These are phyloP conservation scores for Zancudomyces culisetae DNA, from an alignment of 371 early-diverging fungal species.

Conservation along the genomic window DNA sequence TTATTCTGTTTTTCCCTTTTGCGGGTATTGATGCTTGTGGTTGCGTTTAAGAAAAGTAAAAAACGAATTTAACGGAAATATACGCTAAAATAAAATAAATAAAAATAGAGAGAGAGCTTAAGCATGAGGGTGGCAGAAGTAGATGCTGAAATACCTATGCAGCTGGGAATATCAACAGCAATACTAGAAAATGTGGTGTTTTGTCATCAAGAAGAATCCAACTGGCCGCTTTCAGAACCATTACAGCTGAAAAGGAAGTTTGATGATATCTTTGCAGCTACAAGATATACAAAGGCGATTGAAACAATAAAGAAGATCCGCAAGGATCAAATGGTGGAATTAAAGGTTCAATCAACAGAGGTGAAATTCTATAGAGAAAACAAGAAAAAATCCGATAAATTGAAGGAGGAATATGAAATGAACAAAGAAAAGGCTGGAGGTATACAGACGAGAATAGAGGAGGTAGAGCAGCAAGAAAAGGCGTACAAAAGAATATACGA, in stretches of 20 bases:
- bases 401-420: conserved; percentile 23
- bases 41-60: background rate
- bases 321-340: conserved; percentile 46
- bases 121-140: conserved; percentile 71
- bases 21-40: no score
- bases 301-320: conserved; percentile 57
- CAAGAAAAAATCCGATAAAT: conserved; percentile 50
- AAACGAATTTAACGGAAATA: background rate
- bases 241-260: conserved; percentile 88
- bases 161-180: conserved; percentile 78
- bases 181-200: conserved; percentile 98
- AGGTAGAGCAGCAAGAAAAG: conserved; percentile 12
- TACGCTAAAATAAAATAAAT: background rate
- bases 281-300: conserved; percentile 84
- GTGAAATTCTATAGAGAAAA: conserved; percentile 46
- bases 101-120: conserved; percentile 27
- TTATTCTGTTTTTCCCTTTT: no score
- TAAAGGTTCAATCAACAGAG: conserved; percentile 42
- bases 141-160: conserved; percentile 65
- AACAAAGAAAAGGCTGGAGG: conserved; percentile 10
- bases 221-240: conserved; percentile 95
- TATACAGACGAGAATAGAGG: conserved; percentile 10
- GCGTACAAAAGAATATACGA: conserved; percentile 4
- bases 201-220: conserved; percentile 98
- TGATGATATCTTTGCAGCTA: conserved; percentile 96